Evolutionary conservation across 1,139 yeast species (phyloP).

Genomic region (Pichia sorboxylosa): DNA sequence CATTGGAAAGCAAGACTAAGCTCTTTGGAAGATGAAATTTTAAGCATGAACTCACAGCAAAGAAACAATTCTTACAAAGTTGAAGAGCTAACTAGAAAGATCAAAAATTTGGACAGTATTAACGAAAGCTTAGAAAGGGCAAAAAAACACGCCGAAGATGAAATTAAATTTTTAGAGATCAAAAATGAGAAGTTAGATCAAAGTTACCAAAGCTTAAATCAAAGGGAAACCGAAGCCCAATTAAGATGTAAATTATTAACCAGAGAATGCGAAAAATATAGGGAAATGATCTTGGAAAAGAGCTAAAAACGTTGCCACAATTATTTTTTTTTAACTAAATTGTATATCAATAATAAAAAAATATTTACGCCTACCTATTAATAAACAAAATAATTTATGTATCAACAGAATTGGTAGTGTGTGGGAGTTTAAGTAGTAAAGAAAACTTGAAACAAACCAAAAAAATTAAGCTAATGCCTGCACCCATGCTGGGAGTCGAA

Average conservation of each 20-base stretch:
- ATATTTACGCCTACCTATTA: no score
- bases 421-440: no score
- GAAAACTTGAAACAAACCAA: no score
- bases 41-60: conserved; percentile 23
- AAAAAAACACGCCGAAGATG: conserved; percentile 20
- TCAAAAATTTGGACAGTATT: conserved; percentile 23
- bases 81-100: conserved; percentile 26
- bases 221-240: conserved; percentile 32
- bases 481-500: no score
- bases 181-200: conserved; percentile 28
- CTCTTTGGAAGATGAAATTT: conserved; percentile 25
- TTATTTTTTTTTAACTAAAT: no score
- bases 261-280: conserved; percentile 40
- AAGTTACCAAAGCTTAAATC: conserved; percentile 30
- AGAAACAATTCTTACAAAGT: conserved; percentile 31
- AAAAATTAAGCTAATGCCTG: no score
- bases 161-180: conserved; percentile 20
- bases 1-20: conserved; percentile 26
- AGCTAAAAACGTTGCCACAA: no score
- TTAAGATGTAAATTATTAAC: conserved; percentile 32
- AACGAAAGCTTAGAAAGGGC: conserved; percentile 20
- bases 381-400: no score
- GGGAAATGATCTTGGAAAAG: no score
- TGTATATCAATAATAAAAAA: no score
- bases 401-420: no score